Base-by-base conservation (phyloP, 345 rosid genomes). In the Gossypium sturtianum region DNA sequence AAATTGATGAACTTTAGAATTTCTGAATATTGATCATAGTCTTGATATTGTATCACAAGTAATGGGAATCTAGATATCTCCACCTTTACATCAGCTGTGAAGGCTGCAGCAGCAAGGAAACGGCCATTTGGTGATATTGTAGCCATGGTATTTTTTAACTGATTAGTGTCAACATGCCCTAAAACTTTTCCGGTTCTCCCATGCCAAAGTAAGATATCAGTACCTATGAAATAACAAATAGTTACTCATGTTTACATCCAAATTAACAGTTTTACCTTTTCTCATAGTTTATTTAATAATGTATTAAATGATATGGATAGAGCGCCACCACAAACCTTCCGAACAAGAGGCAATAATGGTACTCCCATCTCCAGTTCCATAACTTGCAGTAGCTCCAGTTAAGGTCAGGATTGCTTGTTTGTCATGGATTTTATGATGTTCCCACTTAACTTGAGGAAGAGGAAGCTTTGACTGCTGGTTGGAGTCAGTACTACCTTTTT, bases 71-170 rank as follows among this genome's bases (percentile, higher is more conserved):
- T 11, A 43, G 11, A 66, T 43, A 23, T 20, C 13, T 6, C 29
- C 72, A 95, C 99, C 97, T 95, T 95, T 72, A 95, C 99, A 87
- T 93, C 98, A 10, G 99, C 99, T 25, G 98, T 93, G 81, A 95
- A 95, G 51, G 99, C 98, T 47, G 99, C 99, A 60, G 98, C 97
- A 73, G 99, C 97, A 81, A 95, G 59, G 73, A 95, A 95, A 38
- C 97, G 98, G 29, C 99, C 99, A 88, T 93, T 90, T 64, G 99
- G 97, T 66, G 99, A 95, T 75, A 95, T 79, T 64, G 90, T 82
- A 76, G 93, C 94, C 97, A 90, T 95, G 72, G 78, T 86, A 79
- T 95, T 95, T 82, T 93, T 95, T 86, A 95, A 83, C 78, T 95
- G 99, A 85, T 95, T 95, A 75, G 99, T 90, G 81, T 95, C 99